Evolutionary conservation across 2,329 filamentous ascomycete species (phyloP).

Genomic region (Laburnicola sp.): DNA sequence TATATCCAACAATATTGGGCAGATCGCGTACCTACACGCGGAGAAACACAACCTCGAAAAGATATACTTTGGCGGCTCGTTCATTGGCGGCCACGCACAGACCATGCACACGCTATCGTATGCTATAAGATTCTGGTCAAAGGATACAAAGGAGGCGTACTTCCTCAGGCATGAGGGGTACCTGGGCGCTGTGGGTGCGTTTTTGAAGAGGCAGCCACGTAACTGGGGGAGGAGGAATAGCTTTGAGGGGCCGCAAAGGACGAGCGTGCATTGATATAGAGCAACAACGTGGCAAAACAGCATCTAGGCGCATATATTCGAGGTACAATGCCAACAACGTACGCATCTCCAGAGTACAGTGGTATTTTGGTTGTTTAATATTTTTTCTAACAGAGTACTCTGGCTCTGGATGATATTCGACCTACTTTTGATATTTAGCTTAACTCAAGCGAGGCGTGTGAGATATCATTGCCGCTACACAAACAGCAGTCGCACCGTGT

Average conservation of each 20-base stretch:
- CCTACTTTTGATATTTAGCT: too few species aligned
- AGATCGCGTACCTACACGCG: constrained; percentile 96
- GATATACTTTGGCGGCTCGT: constrained; percentile 97
- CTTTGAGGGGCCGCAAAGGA: constrained; percentile 55
- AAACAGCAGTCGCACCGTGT: too few species aligned
- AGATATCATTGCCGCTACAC: too few species aligned
- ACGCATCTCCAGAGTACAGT: too few species aligned
- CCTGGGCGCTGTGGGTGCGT: constrained; percentile 89
- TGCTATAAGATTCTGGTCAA: constrained; percentile 97
- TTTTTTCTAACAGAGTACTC: too few species aligned
- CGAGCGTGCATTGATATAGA: constrained; percentile 1
- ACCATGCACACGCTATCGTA: constrained; percentile 98
- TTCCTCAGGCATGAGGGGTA: constrained; percentile 96
- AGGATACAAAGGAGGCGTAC: constrained; percentile 91
- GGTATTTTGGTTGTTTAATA: too few species aligned
- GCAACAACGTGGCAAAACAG: too few species aligned
- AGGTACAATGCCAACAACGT: too few species aligned
- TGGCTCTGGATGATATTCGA: too few species aligned
- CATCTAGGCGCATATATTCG: too few species aligned
- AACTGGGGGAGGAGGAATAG: constrained; percentile 90
- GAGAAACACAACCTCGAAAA: constrained; percentile 88
- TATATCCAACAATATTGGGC: constrained; percentile 94
- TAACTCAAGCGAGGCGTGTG: too few species aligned
- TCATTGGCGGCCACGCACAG: constrained; percentile 93
- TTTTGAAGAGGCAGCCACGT: constrained; percentile 83